These are phyloP conservation scores for Corchorus olitorius DNA, from an alignment of 345 rosid species.

Conservation along the genomic window DNA sequence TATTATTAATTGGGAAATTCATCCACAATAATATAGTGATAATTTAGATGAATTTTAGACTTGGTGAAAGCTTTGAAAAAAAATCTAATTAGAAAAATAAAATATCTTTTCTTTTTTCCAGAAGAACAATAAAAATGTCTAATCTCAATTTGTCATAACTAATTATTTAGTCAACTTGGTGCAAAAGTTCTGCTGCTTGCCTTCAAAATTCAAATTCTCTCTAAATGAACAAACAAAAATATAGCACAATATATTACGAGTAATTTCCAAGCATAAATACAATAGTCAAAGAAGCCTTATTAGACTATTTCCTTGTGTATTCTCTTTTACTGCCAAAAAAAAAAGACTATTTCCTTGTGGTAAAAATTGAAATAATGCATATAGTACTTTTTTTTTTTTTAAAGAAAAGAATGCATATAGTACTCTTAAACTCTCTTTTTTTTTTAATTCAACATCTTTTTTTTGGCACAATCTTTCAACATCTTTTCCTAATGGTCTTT, in stretches of 20 bases:
- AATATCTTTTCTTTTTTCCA: no score
- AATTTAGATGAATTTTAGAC: no score
- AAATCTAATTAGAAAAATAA: no score
- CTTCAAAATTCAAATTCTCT: neutral
- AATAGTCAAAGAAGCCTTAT: conserved; percentile 1
- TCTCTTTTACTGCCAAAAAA: no score
- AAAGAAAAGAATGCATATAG: neutral
- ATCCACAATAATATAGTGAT: no score
- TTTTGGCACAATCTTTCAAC: no score
- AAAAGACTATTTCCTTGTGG: neutral
- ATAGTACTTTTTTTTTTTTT: neutral
- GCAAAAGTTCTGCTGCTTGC: neutral
- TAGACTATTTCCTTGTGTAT: neutral
- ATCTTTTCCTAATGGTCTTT: neutral
- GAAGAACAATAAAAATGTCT: no score
- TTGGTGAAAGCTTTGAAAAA: no score
- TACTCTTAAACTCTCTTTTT: neutral
- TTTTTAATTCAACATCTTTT: neutral
- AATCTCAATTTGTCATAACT: neutral
- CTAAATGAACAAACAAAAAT: neutral
- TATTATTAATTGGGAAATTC: no score
- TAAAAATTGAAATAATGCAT: neutral
- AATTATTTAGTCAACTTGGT: neutral
- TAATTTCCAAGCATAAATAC: neutral
- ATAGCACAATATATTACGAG: neutral